Evolutionary conservation across 2,329 filamentous ascomycete species (phyloP), one percentile per base, ranked within the genome.

Genomic region (Botrytis squamosa): DNA sequence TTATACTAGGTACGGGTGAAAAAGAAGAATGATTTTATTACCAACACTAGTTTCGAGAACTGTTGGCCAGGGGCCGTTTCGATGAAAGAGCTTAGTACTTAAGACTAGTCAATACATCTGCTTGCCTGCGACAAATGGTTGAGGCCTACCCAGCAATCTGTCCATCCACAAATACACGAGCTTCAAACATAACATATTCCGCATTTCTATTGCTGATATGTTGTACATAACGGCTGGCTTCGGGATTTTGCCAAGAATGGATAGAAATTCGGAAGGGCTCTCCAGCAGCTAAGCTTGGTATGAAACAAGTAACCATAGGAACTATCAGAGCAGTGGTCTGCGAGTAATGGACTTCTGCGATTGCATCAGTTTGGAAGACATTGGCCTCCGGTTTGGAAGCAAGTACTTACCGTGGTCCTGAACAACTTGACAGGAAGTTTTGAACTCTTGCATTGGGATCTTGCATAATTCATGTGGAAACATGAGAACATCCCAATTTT

Each of bases 401-500:
- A 69, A n/a, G 36, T 33, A 69, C 66, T 57, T 42, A 84, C 84
- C 83, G 76, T 80, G 81, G 75, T 88, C 87, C 73, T 83, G 83
- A 52, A 90, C 87, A 46, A 91, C 89, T 81, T 92, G 91, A 81
- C 93, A 97, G 75, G 89, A 86, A 12, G 93, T 93, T 80, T 90
- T 91, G 86, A 96, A 97, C 82, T 97, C 94, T 82, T 93, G 92
- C 72, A 95, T 83, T 1, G 94, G 94, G 20, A 92, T 84, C 78
- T 89, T 90, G 78, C 86, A 90, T 75, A 88, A 86, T 75, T 82
- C 83, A 25, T 85, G 84, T 0, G 93, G 91, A 81, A 97, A 97
- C 75, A 97, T 85, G 62, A 97, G 88, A 72, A 96, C 88, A 79
- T 97, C 94, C 94, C 93, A 97, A 79, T 93, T 90, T 78, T 93